These are phyloP conservation scores for Kregervanrija pseudodelftensis DNA, from an alignment of 805 yeast species.

Conservation along the genomic window DNA sequence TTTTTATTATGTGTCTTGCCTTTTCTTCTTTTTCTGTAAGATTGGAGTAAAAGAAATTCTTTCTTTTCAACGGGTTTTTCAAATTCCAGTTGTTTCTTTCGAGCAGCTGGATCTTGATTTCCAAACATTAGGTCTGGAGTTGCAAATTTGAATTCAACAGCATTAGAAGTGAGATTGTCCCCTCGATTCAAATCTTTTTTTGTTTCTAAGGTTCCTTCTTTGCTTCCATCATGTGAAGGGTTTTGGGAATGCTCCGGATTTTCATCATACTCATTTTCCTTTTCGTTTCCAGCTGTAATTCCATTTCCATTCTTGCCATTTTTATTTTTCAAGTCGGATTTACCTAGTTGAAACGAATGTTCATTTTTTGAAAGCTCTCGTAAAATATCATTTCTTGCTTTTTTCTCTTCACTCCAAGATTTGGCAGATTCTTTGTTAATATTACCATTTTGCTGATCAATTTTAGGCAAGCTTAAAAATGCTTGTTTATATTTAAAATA, in stretches of 20 bases:
- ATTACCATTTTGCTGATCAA: background rate
- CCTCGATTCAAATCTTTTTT: too few species aligned
- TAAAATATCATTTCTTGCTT: constrained; percentile 12
- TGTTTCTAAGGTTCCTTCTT: too few species aligned
- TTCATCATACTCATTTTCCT: background rate
- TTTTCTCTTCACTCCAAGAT: constrained; percentile 14
- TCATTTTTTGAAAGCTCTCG: constrained; percentile 1
- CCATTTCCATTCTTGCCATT: background rate
- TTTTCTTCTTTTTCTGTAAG: too few species aligned
- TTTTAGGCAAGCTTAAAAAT: background rate
- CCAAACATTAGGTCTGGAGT: constrained; percentile 9
- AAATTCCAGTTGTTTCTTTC: too few species aligned
- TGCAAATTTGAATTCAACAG: constrained; percentile 18
- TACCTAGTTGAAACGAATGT: background rate
- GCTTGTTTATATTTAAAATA: background rate
- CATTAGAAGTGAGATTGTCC: background rate
- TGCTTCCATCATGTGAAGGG: too few species aligned
- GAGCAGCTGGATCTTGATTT: too few species aligned
- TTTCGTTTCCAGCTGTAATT: background rate
- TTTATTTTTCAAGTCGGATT: background rate
- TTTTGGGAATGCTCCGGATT: background rate
- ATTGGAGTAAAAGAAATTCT: too few species aligned
- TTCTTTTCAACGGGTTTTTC: too few species aligned
- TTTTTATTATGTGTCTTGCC: too few species aligned
- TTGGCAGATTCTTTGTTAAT: background rate